Conservation (phyloP, 176 grass and related monocot genomes). For the Rhynchospora pubera region DNA sequence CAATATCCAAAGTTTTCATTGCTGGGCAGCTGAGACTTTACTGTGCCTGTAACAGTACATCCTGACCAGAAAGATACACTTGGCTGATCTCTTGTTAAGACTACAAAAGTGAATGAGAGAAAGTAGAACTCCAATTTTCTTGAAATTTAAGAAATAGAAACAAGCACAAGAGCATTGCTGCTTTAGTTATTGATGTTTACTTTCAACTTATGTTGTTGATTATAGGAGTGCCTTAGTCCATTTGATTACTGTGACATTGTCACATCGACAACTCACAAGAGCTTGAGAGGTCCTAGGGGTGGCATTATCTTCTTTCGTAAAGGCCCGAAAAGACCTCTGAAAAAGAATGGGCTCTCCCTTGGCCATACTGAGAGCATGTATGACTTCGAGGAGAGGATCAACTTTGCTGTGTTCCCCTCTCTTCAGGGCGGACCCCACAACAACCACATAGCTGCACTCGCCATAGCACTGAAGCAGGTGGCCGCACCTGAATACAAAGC, state of each 20-base stretch:
- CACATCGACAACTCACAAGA: slow-evolving; percentile 72
- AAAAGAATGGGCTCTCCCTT: slow-evolving; percentile 29
- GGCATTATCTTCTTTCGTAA: slow-evolving; percentile 75
- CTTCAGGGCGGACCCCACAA: slow-evolving; percentile 72
- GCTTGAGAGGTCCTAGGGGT: slow-evolving; percentile 53
- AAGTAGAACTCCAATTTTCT: background rate
- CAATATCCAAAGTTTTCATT: background rate
- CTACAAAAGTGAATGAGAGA: background rate
- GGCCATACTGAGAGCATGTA: slow-evolving; percentile 33
- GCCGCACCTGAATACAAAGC: slow-evolving; percentile 51
- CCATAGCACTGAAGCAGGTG: slow-evolving; percentile 58
- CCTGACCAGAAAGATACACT: background rate
- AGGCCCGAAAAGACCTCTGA: slow-evolving; percentile 12
- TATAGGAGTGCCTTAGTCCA: slow-evolving; percentile 54
- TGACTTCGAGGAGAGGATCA: slow-evolving; percentile 65
- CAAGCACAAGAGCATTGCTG: background rate
- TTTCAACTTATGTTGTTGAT: background rate
- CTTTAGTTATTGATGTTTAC: background rate
- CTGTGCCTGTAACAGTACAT: background rate
- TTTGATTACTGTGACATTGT: slow-evolving; percentile 73
- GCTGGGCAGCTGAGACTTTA: background rate
- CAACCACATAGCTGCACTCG: slow-evolving; percentile 59
- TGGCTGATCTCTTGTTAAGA: background rate
- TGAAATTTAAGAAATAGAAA: background rate
- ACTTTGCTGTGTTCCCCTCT: slow-evolving; percentile 75